Base-by-base conservation (phyloP, 148 eudicot species). In the Spergularia marina region DNA sequence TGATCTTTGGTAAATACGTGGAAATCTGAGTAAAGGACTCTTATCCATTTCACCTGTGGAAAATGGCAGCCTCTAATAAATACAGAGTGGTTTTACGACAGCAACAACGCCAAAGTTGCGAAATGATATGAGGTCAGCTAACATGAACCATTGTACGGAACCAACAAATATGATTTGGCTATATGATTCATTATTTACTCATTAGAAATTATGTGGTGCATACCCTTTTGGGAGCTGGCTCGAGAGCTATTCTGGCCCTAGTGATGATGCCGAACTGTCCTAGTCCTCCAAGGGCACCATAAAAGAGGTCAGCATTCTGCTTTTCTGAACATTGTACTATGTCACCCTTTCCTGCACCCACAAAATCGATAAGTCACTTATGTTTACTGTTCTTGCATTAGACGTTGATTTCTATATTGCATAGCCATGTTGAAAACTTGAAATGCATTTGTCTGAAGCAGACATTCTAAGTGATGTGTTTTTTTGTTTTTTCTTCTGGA, bases 221-320 rank as follows among this genome's bases (percentile, higher is more conserved):
- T 83, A 90, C 97, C 97, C 75, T 86, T 63, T 67, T 81, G 17
- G 90, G 89, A 49, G 97, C 96, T 72, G 84, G 90, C 80, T 89
- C 90, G 30, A 92, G 85, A 63, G 90, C 82, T 66, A 92, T 87
- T 77, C 84, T 83, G 34, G 97, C 97, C 53, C 81, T 76, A 44
- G 97, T 90, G 78, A 92, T 92, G 79, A 92, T 79, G 65, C 97
- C 97, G 54, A 92, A 92, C 79, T 92, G 97, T 61, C 97, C 97
- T 14, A 92, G 82, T 53, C 97, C 97, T 72, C 97, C 97, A 56
- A 92, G 97, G 74, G 82, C 93, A 57, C 88, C 88, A 67, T 92
- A 68, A 74, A 92, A 92, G 59, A 92, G 88, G 73, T 92, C 97
- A 59, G 88, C 66, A 63, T 92, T 90, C 65, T 84, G 81, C 67